Conservation (phyloP, 176 grass and related monocot genomes). For the Ananas comosus region DNA sequence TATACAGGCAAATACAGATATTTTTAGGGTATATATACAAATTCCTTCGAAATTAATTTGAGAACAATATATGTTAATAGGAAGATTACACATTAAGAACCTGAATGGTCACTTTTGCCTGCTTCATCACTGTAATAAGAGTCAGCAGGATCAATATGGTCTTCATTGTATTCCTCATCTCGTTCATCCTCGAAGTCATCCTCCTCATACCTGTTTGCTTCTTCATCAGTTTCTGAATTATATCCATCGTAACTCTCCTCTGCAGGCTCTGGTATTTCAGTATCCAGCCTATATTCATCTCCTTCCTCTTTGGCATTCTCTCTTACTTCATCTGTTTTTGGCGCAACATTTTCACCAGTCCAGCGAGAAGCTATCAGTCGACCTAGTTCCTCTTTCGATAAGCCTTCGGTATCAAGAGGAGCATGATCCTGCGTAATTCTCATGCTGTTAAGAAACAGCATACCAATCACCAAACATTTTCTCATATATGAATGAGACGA, state of each 20-base stretch:
- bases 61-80: neutral
- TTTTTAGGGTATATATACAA: too few species aligned
- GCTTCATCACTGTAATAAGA: constrained; percentile 61
- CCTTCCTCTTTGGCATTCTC: constrained; percentile 33
- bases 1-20: too few species aligned
- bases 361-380: constrained; percentile 87
- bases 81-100: constrained; percentile 18
- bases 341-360: constrained; percentile 43
- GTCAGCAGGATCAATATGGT: constrained; percentile 36
- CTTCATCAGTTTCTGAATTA: constrained; percentile 39
- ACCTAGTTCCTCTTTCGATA: constrained; percentile 90
- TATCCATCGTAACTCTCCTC: constrained; percentile 49
- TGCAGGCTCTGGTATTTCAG: constrained; percentile 25
- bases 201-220: constrained; percentile 42
- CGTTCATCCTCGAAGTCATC: constrained; percentile 37
- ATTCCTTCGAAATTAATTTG: neutral
- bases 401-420: constrained; percentile 45
- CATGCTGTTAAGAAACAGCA: neutral
- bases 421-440: constrained; percentile 41
- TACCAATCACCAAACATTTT: neutral
- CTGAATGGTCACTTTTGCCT: constrained; percentile 55
- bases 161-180: constrained; percentile 52
- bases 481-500: neutral
- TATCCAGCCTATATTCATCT: constrained; percentile 30
- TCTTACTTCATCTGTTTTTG: constrained; percentile 32